Base-by-base conservation (phyloP, 75 land plant species). In the Cryptomeria japonica region DNA sequence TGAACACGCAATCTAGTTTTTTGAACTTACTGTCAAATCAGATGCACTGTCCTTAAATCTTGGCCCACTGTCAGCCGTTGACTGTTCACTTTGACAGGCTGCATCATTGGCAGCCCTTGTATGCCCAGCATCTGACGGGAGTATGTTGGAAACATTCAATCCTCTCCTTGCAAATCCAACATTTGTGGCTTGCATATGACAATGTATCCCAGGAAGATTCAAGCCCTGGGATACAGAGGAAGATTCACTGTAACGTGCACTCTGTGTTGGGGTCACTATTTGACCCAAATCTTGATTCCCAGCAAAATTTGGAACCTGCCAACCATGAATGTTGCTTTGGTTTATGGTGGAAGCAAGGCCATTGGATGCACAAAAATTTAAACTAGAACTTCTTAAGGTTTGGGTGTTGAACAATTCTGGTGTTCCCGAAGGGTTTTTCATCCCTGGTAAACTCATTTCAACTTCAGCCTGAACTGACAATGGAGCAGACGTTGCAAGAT, bases 351-450 rank as follows among this genome's bases (percentile, higher is more conserved):
- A 25, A 44, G 84, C 22, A 80, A 28, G 31, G 49, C 84, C 46
- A 80, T 80, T 80, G 31, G 47, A 80, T 80, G 51, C 11, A 39
- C 47, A 42, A 28, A 28, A 80, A 9, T 6, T 80, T 39, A 44
- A 3, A 80, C 3, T 44, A 80, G 49, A 80, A 44, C 49, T 44
- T 80, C 46, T 19, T 44, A 80, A 28, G 28, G 51, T 28, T 28
- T 80, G 84, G 84, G 49, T 25, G 25, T 80, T 80, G 84, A 80
- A 80, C 31, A 80, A 22, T 80, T 80, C 84, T 15, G 84, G 28
- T 42, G 84, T 44, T 44, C 47, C 84, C 3, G 25, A 9, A 80
- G 84, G 84, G 49, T 11, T 80, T 11, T 44, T 80, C 84, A 80
- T 80, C 49, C 47, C 84, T 44, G 84, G 49, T 44, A 25, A 44